Evolutionary conservation across 2,329 filamentous ascomycete species (phyloP).

Genomic region (Penicillium sp.): DNA sequence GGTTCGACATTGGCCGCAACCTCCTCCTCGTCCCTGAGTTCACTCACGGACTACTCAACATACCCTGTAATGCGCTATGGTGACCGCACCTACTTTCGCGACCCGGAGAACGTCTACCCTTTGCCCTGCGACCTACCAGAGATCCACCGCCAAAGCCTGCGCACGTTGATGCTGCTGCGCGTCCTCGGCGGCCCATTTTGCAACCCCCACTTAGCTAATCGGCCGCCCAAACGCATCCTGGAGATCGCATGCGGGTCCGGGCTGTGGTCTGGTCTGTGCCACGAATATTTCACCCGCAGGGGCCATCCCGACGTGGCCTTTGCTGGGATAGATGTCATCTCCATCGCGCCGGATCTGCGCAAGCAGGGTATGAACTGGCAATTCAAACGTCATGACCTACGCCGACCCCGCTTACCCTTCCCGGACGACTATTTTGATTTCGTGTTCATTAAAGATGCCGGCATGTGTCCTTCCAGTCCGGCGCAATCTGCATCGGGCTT

Average conservation of each 20-base stretch:
- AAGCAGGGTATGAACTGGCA: slow-evolving; percentile 80
- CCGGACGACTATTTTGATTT: slow-evolving; percentile 79
- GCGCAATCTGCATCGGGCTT: slow-evolving; percentile 56
- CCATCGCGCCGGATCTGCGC: slow-evolving; percentile 63
- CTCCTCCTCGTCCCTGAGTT: slow-evolving; percentile 39
- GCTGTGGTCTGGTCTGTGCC: slow-evolving; percentile 86
- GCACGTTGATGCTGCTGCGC: slow-evolving; percentile 76
- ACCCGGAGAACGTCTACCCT: slow-evolving; percentile 72
- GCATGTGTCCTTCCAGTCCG: slow-evolving; percentile 62
- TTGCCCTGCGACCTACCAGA: slow-evolving; percentile 84
- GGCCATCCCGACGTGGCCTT: slow-evolving; percentile 72
- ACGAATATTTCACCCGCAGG: slow-evolving; percentile 70
- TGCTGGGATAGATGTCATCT: slow-evolving; percentile 78
- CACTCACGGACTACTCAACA: slow-evolving; percentile 41
- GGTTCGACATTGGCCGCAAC: slow-evolving; percentile 36
- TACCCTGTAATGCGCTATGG: slow-evolving; percentile 69
- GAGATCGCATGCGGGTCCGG: slow-evolving; percentile 86
- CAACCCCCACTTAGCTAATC: slow-evolving; percentile 64
- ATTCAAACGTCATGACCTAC: slow-evolving; percentile 85
- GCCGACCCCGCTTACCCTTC: slow-evolving; percentile 73
- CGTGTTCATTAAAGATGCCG: slow-evolving; percentile 83
- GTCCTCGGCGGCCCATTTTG: slow-evolving; percentile 79
- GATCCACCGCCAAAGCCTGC: slow-evolving; percentile 80
- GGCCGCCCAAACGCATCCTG: slow-evolving; percentile 73
- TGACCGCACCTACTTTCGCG: slow-evolving; percentile 79